These are phyloP conservation scores for Karstenula rhodostoma DNA, from an alignment of 2,329 filamentous ascomycete species.

Conservation along the genomic window DNA sequence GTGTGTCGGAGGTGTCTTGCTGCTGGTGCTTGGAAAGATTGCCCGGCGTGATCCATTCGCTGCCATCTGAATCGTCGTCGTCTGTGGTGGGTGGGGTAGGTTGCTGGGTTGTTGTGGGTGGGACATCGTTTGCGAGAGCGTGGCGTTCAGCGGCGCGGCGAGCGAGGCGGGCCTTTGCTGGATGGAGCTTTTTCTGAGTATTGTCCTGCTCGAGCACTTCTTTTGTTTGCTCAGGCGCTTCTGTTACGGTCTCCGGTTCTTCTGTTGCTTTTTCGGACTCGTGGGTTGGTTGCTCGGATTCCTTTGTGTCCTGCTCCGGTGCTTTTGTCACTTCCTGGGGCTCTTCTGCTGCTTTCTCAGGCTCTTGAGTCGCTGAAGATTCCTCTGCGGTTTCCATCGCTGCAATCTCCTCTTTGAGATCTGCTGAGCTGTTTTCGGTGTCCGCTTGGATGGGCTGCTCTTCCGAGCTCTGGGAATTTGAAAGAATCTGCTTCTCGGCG, in stretches of 20 bases:
- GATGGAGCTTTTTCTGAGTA: background rate
- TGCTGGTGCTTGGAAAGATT: conserved; percentile 88
- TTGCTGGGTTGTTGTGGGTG: conserved; percentile 19
- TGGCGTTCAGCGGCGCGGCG: conserved; percentile 8
- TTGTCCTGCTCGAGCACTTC: background rate
- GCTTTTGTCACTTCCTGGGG: background rate
- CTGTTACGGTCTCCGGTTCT: too few relatives aligned
- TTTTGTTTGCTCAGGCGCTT: background rate
- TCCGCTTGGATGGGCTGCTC: background rate
- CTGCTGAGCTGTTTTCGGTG: background rate
- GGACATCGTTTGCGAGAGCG: background rate
- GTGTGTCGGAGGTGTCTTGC: conserved; percentile 62
- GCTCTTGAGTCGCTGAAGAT: background rate
- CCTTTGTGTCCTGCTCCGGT: background rate
- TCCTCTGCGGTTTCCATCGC: background rate
- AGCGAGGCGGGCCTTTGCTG: conserved; percentile 2
- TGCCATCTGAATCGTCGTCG: conserved; percentile 58
- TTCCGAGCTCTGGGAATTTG: background rate
- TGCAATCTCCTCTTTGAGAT: background rate
- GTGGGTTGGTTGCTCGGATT: background rate
- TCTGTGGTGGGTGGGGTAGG: conserved; percentile 29
- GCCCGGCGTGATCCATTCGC: conserved; percentile 91
- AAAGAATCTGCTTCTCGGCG: conserved; percentile 3
- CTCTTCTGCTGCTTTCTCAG: background rate
- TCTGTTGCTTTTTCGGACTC: background rate